Evolutionary conservation across 2,329 filamentous ascomycete genomes (phyloP), one percentile per base, ranked within the genome.

Genomic region (Aaosphaeria pasadenensis): DNA sequence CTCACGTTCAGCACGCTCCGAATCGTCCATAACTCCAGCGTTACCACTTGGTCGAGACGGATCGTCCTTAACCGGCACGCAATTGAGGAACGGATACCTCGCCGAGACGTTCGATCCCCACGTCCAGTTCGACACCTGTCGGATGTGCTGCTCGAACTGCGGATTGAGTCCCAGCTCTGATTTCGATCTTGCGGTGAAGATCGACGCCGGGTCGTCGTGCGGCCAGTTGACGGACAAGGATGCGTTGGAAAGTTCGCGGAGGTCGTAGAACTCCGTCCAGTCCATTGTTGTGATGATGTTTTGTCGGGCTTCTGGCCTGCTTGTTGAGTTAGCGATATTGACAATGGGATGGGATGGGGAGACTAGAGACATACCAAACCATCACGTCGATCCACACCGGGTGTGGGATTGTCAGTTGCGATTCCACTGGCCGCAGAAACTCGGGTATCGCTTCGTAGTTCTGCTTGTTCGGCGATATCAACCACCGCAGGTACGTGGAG

Each of bases 391-490:
- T 44, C 48, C 48, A 50, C 13, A 32, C 42, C 17, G 48, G 48
- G 39, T 50, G 48, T 11, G 48, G 48, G 9, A 38, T 42, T 2
- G 40, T 50, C 6, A 47, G 41, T 39, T 50, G 48, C 11, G 42
- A 30, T 17, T 50, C 48, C 7, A 45, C 30, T 24, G 47, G 50
- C 7, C 47, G 31, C 7, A 46, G 43, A 30, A 38, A 47, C 39
- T 49, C 41, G n/a, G 47, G 50, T 46, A 49, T 46, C 24, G 47
- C 50, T 24, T 52, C 44, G 5, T 49, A 52, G 42, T 52, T 52
- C 31, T 42, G 50, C 35, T 52, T 52, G 6, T 47, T 52, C n/a
- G 50, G 50, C 7, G 43, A 38, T 11, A 50, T 49, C 13, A 52
- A 38, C 50, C 50, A 52, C 32, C 32, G 32, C 7, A 35, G 32